Base-by-base conservation (phyloP, 148 eudicot species). In the Amaranthus cruentus region DNA sequence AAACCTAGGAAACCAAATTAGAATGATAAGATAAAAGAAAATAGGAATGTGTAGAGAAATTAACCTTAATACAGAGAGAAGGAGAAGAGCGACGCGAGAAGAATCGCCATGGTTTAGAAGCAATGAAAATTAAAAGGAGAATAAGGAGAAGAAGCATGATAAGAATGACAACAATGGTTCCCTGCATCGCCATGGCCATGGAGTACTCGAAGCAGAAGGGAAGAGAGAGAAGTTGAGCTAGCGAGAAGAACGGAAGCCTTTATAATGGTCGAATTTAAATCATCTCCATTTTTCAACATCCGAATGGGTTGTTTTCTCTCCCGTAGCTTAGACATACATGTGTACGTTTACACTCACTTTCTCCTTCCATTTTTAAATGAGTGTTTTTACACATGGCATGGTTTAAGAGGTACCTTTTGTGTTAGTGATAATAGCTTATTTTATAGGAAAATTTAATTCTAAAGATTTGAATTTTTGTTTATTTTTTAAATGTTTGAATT, bases 21-120 rank as follows among this genome's bases (percentile, higher is more conserved):
- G 66, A 49, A 38, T 13, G 0, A 18, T 5, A 18, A 9, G 4
- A 43, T 0, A 53, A 4, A 62, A 6, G 58, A 70, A 68, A 15
- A 28, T 47, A 65, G 59, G 62, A 60, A 5, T 14, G 28, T 55
- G 47, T 62, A 47, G 69, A 59, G n/a, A 66, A 69, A 70, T 15
- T 44, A 76, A 88, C 87, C 89, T 88, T 93, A 79, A 82, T 76
- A 57, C 86, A 62, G 73, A 80, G 83, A 51, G 83, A 50, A 55
- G 53, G 79, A 38, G 76, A 66, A 71, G 73, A 73, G 73, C 78
- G 85, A 71, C 38, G 38, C 38, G 82, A 74, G 72, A 90, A 76
- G 58, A 83, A 81, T 55, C 90, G 92, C 95, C 93, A 90, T 78
- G 96, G 98, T 78, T 89, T 93, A 72, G 86, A 93, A 71, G 86